Base-by-base conservation (phyloP, 208 protist genomes). In the Herpetomonas samuelpessoai region DNA sequence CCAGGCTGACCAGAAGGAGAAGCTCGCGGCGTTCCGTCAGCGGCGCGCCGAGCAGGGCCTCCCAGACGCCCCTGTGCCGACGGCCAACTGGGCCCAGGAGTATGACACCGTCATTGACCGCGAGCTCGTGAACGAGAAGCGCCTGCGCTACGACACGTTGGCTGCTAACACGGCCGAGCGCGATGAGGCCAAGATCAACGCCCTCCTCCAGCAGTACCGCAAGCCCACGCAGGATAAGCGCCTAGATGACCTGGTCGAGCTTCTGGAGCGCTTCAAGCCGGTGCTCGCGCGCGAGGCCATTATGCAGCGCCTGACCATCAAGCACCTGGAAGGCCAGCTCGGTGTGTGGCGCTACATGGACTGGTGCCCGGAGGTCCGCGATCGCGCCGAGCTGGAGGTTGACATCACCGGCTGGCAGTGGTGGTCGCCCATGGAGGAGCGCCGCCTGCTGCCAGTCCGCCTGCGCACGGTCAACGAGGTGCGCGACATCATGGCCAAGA, bases 341-440 rank as follows among this genome's bases (percentile, higher is more conserved):
- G 88, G 88, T 62, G 79, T 97, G 51, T 97, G 88, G 85, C 85
- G 91, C 51, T 97, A 95, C 81, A 88, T 95, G 77, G 91, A 97
- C 77, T 97, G 91, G 91, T 94, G 88, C 75, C 91, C 91, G 25
- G 91, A 97, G 67, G 87, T 95, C 22, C 86, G 91, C 65, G 91
- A 97, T 61, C 83, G 86, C 44, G 88, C 91, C 24, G 91, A 97
- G 73, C 73, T 97, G 50, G 86, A 95, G 67, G 80, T 88, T 26
- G 91, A 97, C 57, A 65, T 92, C 28, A 84, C 70, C 29, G 86
- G 88, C 46, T 91, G 79, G 79, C 86, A 95, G 68, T 93, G 88
- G 86, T 94, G 88, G 87, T 91, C 85, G 39, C 79, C 81, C 2
- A 66, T 86, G 49, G 88, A 94, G 70, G 86, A 93, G 72, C 83